phyloP scores from a whole-genome alignment of 352 stramenopile genomes.

The Blastocystis sp. region DNA sequence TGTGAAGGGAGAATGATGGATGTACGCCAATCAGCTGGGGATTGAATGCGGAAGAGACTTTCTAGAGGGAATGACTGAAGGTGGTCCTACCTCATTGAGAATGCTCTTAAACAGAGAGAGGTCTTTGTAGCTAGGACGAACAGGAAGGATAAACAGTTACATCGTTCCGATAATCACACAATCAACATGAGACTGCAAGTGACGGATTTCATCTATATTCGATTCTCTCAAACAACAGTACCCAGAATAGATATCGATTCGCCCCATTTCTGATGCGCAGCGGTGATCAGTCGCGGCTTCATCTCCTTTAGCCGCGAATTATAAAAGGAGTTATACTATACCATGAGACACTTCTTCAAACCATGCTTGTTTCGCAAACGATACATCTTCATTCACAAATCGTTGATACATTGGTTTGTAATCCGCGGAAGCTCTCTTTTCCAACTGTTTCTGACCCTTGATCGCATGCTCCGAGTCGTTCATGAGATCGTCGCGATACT shows the following conservation, averaged over 20 bases:
- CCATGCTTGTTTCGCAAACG: constrained; percentile 10
- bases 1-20: not conserved
- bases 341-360: not conserved
- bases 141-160: not conserved
- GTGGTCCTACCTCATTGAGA: constrained; percentile 2
- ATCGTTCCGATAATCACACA: constrained; percentile 50
- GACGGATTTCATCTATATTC: not conserved
- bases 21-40: constrained; percentile 39
- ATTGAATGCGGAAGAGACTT: constrained; percentile 37
- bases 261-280: constrained; percentile 1
- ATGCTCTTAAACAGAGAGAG: constrained; percentile 54
- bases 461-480: not conserved
- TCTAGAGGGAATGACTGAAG: not conserved
- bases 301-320: constrained; percentile 10
- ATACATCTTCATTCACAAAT: not conserved
- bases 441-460: constrained; percentile 37
- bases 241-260: not conserved
- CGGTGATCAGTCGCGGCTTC: not conserved
- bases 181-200: not conserved
- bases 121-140: constrained; percentile 16
- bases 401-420: not conserved
- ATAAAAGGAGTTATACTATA: constrained; percentile 45
- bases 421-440: not conserved
- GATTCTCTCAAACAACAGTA: not conserved
- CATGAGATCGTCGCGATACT: constrained; percentile 12